These are phyloP conservation scores for Arthrobotrys sphaeroides DNA, from an alignment of 2,329 filamentous ascomycete species.

Conservation along the genomic window DNA sequence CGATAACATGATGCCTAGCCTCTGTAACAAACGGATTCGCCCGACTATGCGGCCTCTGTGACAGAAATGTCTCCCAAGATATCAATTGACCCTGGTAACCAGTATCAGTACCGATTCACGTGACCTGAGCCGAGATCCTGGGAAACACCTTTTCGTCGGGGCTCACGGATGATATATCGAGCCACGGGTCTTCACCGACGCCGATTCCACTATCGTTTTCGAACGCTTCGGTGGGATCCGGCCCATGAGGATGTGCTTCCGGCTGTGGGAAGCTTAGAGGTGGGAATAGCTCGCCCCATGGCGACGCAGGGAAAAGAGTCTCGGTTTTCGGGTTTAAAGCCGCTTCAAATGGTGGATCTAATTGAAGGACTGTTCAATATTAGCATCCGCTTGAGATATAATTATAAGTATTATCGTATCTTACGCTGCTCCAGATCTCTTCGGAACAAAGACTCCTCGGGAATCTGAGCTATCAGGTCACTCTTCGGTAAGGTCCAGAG, in stretches of 20 bases:
- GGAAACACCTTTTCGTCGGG: conserved; percentile 41
- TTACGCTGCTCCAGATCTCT: conserved; percentile 43
- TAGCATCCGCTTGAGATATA: neutral
- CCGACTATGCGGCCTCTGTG: conserved; percentile 61
- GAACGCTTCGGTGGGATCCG: conserved; percentile 8
- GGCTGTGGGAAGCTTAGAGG: conserved; percentile 1
- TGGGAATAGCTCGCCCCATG: conserved; percentile 46
- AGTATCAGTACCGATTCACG: neutral
- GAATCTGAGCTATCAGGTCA: conserved; percentile 21
- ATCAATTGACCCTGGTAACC: conserved; percentile 63
- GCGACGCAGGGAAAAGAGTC: conserved; percentile 31
- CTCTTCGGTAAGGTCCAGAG: conserved; percentile 44
- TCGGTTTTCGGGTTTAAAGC: conserved; percentile 25
- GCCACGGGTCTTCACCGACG: conserved; percentile 39
- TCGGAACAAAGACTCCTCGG: conserved; percentile 41
- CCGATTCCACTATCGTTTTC: conserved; percentile 42
- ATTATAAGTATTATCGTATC: neutral
- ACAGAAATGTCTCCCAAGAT: conserved; percentile 76
- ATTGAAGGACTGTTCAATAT: conserved; percentile 32
- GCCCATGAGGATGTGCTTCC: neutral
- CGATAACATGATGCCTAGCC: conserved; percentile 72
- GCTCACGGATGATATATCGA: conserved; percentile 25
- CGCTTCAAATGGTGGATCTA: conserved; percentile 30
- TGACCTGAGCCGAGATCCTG: neutral
- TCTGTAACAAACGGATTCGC: conserved; percentile 72